Percentiles rank a stretch among this genome's conserved stretches.
Conservation (phyloP, 2,329 filamentous ascomycete species). For the Fusarium luffae region DNA sequence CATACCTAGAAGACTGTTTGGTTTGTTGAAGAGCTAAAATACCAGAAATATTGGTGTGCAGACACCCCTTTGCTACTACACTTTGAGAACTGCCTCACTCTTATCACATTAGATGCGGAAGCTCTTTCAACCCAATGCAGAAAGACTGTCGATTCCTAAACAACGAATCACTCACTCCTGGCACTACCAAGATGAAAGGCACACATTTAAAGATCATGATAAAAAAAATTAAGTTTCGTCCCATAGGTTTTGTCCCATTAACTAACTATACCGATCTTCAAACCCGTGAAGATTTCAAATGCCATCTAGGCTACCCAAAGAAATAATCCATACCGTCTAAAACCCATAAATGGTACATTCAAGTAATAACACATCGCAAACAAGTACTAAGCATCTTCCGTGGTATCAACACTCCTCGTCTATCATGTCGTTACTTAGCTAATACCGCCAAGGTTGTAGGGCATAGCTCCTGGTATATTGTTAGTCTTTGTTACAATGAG, state of each 20-base stretch:
- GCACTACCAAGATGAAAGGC: neutral
- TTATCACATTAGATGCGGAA: too few species aligned
- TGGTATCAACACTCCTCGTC: constrained; percentile 32
- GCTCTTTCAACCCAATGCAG: too few species aligned
- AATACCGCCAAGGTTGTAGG: constrained; percentile 49
- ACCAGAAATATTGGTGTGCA: neutral
- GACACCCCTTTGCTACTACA: too few species aligned
- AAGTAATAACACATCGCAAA: constrained; percentile 31
- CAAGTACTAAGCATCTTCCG: constrained; percentile 2
- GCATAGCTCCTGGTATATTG: constrained; percentile 44
- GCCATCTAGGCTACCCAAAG: constrained; percentile 45
- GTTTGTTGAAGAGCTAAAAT: neutral
- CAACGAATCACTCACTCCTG: neutral
- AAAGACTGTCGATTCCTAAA: neutral
- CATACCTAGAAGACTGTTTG: neutral
- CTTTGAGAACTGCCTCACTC: neutral
- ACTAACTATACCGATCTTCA: constrained; percentile 59
- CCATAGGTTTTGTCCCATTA: constrained; percentile 44
- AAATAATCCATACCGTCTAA: constrained; percentile 38
- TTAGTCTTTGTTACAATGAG: constrained; percentile 28
- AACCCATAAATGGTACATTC: constrained; percentile 35
- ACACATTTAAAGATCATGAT: neutral
- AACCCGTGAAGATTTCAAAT: constrained; percentile 47
- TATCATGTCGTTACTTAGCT: constrained; percentile 10
- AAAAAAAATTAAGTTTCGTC: constrained; percentile 1